Evolutionary conservation across 2,329 filamentous ascomycete species (phyloP), one percentile per base, ranked within the genome.

Genomic region (Verruconis gallopava): DNA sequence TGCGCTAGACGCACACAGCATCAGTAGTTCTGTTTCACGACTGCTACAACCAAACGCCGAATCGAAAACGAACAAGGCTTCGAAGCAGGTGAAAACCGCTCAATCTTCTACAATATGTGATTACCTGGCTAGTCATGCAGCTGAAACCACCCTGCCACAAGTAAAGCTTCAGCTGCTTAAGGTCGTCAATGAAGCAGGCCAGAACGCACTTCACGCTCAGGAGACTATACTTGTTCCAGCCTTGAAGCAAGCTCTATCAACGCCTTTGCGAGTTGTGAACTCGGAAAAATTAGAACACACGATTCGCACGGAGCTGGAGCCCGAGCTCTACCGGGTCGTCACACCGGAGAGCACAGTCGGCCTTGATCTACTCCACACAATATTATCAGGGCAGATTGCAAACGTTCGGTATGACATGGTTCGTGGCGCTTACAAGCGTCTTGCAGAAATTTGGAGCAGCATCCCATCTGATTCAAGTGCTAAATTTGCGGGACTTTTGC

Each of bases 141-240:
- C 80, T 6, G 62, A 69, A 12, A 81, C 83, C 1, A 83, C 88
- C 1, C 56, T 85, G 0, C 64, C 82, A 35, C 57, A 67, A 4
- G 75, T 85, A 39, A 91, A 93, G 56, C 59, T 79, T 17, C 71
- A 74, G 30, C 63, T 96, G 5, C 66, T 96, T n/a, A 69, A 70
- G 25, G 66, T 81, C 3, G 65, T 94, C 21, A 83, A 82, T 51
- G 72, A 76, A 42, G 68, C 88, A n/a, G 68, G 68, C 39, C 85
- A 85, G 53, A 72, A 77, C 39, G 77, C 85, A 3, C 77, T 76
- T n/a, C 75, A 71, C 19, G 77, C 79, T 9, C 79, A 85, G 44
- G 83, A 77, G 2, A 77, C 81, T 49, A 68, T 81, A 17, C 64
- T 96, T n/a, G 63, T 89, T n/a, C 84, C 86, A 1, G 61, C 81